Conservation (phyloP, 768 basidiomycete genomes). For the Mycena pura region DNA sequence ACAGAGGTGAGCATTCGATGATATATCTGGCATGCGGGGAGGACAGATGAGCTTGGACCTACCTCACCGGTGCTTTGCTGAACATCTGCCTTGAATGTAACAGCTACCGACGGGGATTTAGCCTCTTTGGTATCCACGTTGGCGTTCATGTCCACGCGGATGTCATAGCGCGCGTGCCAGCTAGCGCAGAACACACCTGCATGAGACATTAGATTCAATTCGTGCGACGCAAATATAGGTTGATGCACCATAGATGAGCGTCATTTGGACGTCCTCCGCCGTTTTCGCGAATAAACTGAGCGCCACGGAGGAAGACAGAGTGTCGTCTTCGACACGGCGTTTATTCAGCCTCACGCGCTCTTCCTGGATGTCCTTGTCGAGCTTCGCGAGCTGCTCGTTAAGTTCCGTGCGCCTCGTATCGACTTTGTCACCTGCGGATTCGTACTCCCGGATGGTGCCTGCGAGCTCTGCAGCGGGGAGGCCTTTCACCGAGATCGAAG, state of each 20-base stretch:
- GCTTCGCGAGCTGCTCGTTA: slow-evolving; percentile 31
- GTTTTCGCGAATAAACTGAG: slow-evolving; percentile 45
- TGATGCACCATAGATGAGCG: slow-evolving; percentile 48
- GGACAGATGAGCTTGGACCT: too few relatives aligned
- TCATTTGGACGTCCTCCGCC: slow-evolving; percentile 46
- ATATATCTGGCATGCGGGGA: neutral
- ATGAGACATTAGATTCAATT: neutral
- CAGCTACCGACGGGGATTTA: slow-evolving; percentile 41
- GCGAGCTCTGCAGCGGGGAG: slow-evolving; percentile 37
- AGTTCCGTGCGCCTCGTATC: slow-evolving; percentile 40
- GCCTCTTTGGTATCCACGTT: slow-evolving; percentile 47
- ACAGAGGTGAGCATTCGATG: neutral
- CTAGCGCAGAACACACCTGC: slow-evolving; percentile 44
- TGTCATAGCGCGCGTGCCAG: slow-evolving; percentile 50
- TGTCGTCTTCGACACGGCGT: slow-evolving; percentile 27
- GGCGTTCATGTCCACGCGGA: slow-evolving; percentile 49
- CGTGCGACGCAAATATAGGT: neutral
- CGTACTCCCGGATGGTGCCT: slow-evolving; percentile 40
- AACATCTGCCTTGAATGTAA: slow-evolving; percentile 50
- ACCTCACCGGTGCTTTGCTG: slow-evolving; percentile 53
- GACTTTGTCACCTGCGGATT: slow-evolving; percentile 39
- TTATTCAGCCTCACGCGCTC: slow-evolving; percentile 32
- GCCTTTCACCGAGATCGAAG: slow-evolving; percentile 41
- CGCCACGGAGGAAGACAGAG: slow-evolving; percentile 37
- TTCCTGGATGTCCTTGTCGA: slow-evolving; percentile 31